Evolutionary conservation across 139 green algal species (phyloP).

Genomic region (Picochlorum sp.): DNA sequence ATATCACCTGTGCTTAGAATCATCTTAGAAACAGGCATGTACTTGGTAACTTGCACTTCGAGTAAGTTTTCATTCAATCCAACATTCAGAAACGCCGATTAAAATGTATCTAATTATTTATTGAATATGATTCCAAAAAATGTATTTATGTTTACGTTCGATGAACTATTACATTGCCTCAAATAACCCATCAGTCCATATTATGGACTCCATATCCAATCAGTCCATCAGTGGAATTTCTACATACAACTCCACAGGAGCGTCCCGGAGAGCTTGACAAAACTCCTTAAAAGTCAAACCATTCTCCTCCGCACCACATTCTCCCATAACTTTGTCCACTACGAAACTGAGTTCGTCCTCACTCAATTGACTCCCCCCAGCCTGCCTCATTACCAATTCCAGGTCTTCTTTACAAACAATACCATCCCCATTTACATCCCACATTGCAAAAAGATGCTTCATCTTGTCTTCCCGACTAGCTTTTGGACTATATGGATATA

Average conservation of each 20-base stretch:
- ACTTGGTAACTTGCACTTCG: too few relatives aligned
- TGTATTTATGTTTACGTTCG: background rate
- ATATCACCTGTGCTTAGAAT: too few relatives aligned
- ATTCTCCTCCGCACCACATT: background rate
- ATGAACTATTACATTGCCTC: background rate
- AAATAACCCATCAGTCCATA: background rate
- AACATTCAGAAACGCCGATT: too few relatives aligned
- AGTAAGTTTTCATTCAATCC: too few relatives aligned
- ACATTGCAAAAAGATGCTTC: slow-evolving; percentile 57
- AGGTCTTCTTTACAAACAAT: slow-evolving; percentile 65
- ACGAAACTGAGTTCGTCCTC: slow-evolving; percentile 51
- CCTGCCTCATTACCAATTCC: slow-evolving; percentile 67
- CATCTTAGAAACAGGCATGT: too few relatives aligned
- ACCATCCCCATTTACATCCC: slow-evolving; percentile 43
- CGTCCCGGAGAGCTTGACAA: slow-evolving; percentile 5
- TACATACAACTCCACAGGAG: slow-evolving; percentile 6
- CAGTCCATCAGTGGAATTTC: slow-evolving; percentile 2
- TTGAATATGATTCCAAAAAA: too few relatives aligned
- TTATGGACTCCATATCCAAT: too few relatives aligned
- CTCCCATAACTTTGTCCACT: slow-evolving; percentile 17
- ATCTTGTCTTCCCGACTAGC: slow-evolving; percentile 62
- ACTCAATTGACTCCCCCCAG: slow-evolving; percentile 58
- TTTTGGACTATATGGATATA: slow-evolving; percentile 62
- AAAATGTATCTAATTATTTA: too few relatives aligned
- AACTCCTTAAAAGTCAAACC: slow-evolving; percentile 8